Base-by-base conservation (phyloP, 2,329 filamentous ascomycete species). In the Calonectria leucothoes region DNA sequence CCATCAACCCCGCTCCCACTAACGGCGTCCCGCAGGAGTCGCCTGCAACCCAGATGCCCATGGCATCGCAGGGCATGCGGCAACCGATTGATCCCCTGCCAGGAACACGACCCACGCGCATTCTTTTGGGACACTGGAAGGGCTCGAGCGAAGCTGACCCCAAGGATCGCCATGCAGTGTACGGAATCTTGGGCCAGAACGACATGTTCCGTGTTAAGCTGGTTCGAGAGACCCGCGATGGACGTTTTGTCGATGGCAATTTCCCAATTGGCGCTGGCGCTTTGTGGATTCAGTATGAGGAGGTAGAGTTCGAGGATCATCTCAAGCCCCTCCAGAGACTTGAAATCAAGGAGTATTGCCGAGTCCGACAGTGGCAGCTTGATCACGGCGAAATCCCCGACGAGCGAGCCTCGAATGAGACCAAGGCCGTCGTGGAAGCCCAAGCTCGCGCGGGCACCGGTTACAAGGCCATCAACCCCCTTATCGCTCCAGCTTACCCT, bases 171-270 rank as follows among this genome's bases (percentile, higher is more conserved):
- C 91, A 93, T 77, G 91, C 91, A 0, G 90, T 93, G 0, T 91
- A 90, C 68, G 91, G 91, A 4, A 91, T 93, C 14, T 82, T 93
- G 0, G 90, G 90, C 0, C 87, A 88, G 23, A 92, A 92, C 69
- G 91, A 92, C 75, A 92, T 91, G 88, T 93, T 93, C 79, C 85
- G 91, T 0, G 90, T 92, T 68, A 93, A 93, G 80, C 85, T 93
- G 0, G 87, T 91, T 0, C 86, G 89, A 7, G 87, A 91, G 77
- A 93, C 91, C 0, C 88, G 91, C 4, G 91, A 92, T 77, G 91
- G 91, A 3, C 88, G 89, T 0, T 87, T 86, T 35, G 84, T 91
- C 1, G 85, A 89, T 37, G 91, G 90, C 42, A 92, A 93, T 80
- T 93, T 92, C 69, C 91, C 91, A 0, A 82, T 82, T 2, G 91